Evolutionary conservation across 257 asterid species (phyloP), one percentile per base, ranked within the genome.

Genomic region (Scutellaria galericulata): DNA sequence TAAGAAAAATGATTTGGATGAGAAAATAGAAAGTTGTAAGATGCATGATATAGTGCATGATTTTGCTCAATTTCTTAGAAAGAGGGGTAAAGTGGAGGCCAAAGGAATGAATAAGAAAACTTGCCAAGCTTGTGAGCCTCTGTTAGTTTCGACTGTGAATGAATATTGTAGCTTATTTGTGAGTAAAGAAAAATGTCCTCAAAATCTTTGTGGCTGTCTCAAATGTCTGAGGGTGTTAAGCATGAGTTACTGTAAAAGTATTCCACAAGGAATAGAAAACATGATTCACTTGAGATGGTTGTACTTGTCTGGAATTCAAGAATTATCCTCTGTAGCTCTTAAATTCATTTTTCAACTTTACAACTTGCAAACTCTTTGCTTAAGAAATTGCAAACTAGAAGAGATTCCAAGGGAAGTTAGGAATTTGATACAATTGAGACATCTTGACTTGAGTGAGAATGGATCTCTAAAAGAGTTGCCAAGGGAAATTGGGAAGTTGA

Each of bases 11-110:
- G 50, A 7, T 39, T 39, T 39, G 50, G 66, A 7, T 60, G 66
- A 14, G 37, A 31, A 18, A 18, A 18, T 18, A 18, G 18, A 31
- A 37, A 14, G 3, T 0, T 77, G 64, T 14, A 71, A 51, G 51
- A 71, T 77, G 65, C 74, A 77, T 24, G 77, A 66, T 12, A 58
- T 48, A n/a, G 65, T 74, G 6, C 76, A 67, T 53, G 82, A 78
- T 54, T 78, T 78, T 37, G 79, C 80, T 63, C 75, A 7, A 6
- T 76, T 41, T 52, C 58, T 70, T 18, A 54, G 39, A 12, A 66
- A 39, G 15, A 22, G 10, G 6, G 40, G 58, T 18, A 10, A 20
- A 11, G 48, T 31, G 22, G 64, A 31, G 52, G 15, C 35, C 2
- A 5, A 7, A 1, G 39, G 22, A 54, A 13, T 0, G 11, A 48